Conservation (phyloP, 2,329 filamentous ascomycete genomes). For the Fusarium sp. region DNA sequence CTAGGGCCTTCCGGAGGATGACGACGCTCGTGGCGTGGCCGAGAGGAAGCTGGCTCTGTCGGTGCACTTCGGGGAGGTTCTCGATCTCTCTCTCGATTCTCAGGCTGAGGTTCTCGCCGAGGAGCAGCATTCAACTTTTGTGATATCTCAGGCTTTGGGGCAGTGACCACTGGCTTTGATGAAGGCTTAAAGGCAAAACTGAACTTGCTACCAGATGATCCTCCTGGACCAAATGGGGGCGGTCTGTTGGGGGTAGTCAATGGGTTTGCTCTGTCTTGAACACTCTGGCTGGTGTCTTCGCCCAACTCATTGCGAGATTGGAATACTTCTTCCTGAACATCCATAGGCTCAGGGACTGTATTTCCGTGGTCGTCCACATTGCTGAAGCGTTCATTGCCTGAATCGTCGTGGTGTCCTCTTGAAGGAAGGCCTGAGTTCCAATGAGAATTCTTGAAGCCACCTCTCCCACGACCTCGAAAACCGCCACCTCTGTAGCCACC, state of each 20-base stretch:
- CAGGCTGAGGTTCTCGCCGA: slow-evolving; percentile 48
- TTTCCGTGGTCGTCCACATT: slow-evolving; percentile 25
- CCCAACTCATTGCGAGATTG: slow-evolving; percentile 33
- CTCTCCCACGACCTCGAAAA: slow-evolving; percentile 69
- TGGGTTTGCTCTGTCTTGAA: slow-evolving; percentile 53
- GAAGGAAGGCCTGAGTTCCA: slow-evolving; percentile 56
- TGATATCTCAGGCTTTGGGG: slow-evolving; percentile 71
- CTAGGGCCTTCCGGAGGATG: slow-evolving; percentile 48
- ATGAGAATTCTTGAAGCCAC: slow-evolving; percentile 72
- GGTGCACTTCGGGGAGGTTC: slow-evolving; percentile 59
- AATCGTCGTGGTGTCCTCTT: slow-evolving; percentile 36
- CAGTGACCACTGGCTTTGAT: slow-evolving; percentile 63
- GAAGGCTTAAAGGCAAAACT: slow-evolving; percentile 92
- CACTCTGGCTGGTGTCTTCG: slow-evolving; percentile 45
- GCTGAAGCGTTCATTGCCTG: slow-evolving; percentile 29
- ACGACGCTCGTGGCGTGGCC: slow-evolving; percentile 49
- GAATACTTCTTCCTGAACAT: slow-evolving; percentile 19
- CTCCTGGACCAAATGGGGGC: slow-evolving; percentile 61
- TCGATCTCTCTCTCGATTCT: slow-evolving; percentile 51
- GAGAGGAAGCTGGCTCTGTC: slow-evolving; percentile 62
- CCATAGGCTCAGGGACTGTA: slow-evolving; percentile 23
- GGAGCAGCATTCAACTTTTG: slow-evolving; percentile 73
- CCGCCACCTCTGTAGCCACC: slow-evolving; percentile 60
- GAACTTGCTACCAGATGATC: slow-evolving; percentile 73
- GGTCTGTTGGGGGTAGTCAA: slow-evolving; percentile 65